Percentiles rank a stretch among this genome's conserved stretches.
These are phyloP conservation scores for Mucor mucedo DNA, from an alignment of 371 early-diverging fungal genomes.

Conservation along the genomic window DNA sequence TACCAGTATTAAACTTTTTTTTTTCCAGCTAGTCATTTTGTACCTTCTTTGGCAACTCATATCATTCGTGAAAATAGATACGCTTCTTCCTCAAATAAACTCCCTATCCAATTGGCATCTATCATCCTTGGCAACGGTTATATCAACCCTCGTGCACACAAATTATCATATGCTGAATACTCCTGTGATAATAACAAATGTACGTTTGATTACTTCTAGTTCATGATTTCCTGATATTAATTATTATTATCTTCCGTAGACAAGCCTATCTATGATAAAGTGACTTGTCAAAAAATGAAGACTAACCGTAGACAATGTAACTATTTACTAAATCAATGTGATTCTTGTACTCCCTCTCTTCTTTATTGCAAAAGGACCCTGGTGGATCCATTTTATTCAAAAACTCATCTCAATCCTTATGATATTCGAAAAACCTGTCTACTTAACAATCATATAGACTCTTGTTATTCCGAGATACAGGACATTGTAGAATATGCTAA, in stretches of 20 bases:
- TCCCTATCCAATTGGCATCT: slow-evolving; percentile 48
- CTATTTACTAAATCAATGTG: slow-evolving; percentile 74
- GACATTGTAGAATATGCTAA: slow-evolving; percentile 80
- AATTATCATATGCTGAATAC: slow-evolving; percentile 83
- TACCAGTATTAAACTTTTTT: neutral
- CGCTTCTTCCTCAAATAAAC: slow-evolving; percentile 37
- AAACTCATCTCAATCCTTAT: neutral
- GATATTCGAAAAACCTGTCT: neutral
- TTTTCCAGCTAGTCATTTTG: slow-evolving; percentile 69
- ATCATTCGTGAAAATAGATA: slow-evolving; percentile 67
- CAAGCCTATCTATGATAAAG: slow-evolving; percentile 45
- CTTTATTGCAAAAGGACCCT: slow-evolving; percentile 68
- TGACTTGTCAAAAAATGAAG: slow-evolving; percentile 73
- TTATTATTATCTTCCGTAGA: slow-evolving; percentile 15
- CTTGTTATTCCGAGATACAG: slow-evolving; percentile 81
- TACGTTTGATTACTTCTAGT: neutral
- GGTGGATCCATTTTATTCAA: neutral
- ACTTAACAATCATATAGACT: slow-evolving; percentile 10
- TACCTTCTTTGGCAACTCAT: slow-evolving; percentile 72
- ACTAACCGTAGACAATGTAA: slow-evolving; percentile 74
- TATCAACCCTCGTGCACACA: slow-evolving; percentile 85
- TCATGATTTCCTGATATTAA: neutral
- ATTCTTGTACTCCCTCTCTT: slow-evolving; percentile 74
- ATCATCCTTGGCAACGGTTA: slow-evolving; percentile 90
- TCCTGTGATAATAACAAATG: slow-evolving; percentile 61